These are phyloP conservation scores for Suhomyces chickasaworum DNA, from an alignment of 1,139 yeast genomes.

Conservation along the genomic window DNA sequence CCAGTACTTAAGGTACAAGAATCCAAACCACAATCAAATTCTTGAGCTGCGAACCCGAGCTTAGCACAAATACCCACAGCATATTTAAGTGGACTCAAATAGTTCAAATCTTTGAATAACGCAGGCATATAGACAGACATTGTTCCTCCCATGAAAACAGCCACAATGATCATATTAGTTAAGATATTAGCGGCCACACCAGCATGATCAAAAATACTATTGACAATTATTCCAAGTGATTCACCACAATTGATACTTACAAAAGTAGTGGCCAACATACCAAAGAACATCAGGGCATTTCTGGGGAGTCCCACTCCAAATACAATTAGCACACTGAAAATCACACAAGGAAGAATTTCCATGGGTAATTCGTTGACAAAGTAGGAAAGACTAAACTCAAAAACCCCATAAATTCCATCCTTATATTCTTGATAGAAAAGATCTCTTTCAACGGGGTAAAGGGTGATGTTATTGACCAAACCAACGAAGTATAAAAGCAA, in stretches of 20 bases:
- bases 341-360: constrained; percentile 24
- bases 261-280: constrained; percentile 21
- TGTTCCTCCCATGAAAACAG: constrained; percentile 31
- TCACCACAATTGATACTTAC: constrained; percentile 27
- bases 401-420: constrained; percentile 26
- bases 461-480: constrained; percentile 26
- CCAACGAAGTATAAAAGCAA: constrained; percentile 28
- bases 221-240: constrained; percentile 26
- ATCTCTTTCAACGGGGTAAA: constrained; percentile 26
- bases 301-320: constrained; percentile 28
- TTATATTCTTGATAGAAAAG: constrained; percentile 29
- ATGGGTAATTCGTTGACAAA: constrained; percentile 27
- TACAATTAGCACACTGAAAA: constrained; percentile 24
- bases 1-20: constrained; percentile 40
- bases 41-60: constrained; percentile 37
- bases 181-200: constrained; percentile 28
- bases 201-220: constrained; percentile 24
- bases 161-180: constrained; percentile 22
- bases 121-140: constrained; percentile 31
- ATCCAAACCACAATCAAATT: constrained; percentile 32
- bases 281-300: constrained; percentile 25
- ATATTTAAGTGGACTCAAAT: constrained; percentile 27
- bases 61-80: constrained; percentile 36
- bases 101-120: constrained; percentile 27
- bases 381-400: constrained; percentile 24